Conservation (phyloP, 2,329 filamentous ascomycete genomes). For the Fusarium solani-melongenae region DNA sequence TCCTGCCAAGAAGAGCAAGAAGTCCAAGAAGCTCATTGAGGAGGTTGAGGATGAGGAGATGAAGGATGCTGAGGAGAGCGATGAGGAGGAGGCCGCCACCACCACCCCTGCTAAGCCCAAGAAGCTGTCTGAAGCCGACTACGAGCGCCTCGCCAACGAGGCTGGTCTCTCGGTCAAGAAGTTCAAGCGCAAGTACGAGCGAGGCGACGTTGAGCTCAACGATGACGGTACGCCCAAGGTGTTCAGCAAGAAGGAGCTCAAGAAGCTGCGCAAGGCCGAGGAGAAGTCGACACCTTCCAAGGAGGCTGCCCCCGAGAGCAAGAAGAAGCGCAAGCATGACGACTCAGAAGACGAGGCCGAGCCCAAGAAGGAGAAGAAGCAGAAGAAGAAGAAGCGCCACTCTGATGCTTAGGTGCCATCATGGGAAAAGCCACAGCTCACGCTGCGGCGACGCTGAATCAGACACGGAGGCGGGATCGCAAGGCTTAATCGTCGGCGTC, state of each 20-base stretch:
- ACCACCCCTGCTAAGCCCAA: slow-evolving; percentile 50
- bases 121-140: slow-evolving; percentile 67
- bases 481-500: slow-evolving; percentile 21
- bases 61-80: slow-evolving; percentile 54
- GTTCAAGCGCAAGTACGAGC: slow-evolving; percentile 82
- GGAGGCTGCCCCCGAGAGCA: slow-evolving; percentile 48
- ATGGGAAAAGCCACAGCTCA: slow-evolving; percentile 28
- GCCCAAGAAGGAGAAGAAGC: slow-evolving; percentile 69
- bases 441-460: slow-evolving; percentile 36
- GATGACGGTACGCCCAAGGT: slow-evolving; percentile 73
- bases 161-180: slow-evolving; percentile 78
- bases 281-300: slow-evolving; percentile 59
- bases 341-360: slow-evolving; percentile 73
- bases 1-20: slow-evolving; percentile 49
- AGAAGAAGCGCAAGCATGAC: slow-evolving; percentile 80
- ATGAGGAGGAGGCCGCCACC: slow-evolving; percentile 47
- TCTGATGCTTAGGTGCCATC: slow-evolving; percentile 47
- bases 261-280: slow-evolving; percentile 75
- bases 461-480: slow-evolving; percentile 25
- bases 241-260: slow-evolving; percentile 80
- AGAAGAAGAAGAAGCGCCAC: slow-evolving; percentile 61
- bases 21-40: slow-evolving; percentile 56
- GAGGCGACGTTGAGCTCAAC: slow-evolving; percentile 77
- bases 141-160: slow-evolving; percentile 69
- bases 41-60: slow-evolving; percentile 58